Percentiles rank a stretch among this genome's conserved stretches.
These are phyloP conservation scores for Neonectria coccinea DNA, from an alignment of 2,329 filamentous ascomycete species.

Conservation along the genomic window DNA sequence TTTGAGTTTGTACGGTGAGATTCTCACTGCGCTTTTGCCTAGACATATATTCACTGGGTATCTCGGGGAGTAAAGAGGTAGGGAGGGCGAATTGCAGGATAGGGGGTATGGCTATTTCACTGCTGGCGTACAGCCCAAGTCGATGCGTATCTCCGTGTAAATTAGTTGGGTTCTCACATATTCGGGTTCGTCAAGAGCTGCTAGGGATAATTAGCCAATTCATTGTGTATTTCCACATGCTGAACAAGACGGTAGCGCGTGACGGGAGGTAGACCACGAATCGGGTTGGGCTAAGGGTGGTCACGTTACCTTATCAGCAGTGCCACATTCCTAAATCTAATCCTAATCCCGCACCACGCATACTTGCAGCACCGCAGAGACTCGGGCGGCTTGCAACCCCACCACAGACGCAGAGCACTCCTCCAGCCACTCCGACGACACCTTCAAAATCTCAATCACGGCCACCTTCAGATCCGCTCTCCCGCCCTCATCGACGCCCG, in stretches of 20 bases:
- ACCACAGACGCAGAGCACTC: constrained; percentile 25
- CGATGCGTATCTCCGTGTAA: constrained; percentile 3
- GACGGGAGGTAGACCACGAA: constrained; percentile 24
- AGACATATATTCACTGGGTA: constrained; percentile 23
- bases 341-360: constrained; percentile 9
- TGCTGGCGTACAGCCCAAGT: constrained; percentile 5
- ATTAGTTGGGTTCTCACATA: constrained; percentile 10
- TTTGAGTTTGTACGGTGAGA: constrained; percentile 21
- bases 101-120: constrained; percentile 9
- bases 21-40: constrained; percentile 29
- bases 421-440: constrained; percentile 9
- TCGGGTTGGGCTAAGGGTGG: constrained; percentile 20
- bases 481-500: constrained; percentile 6
- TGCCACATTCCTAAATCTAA: constrained; percentile 22
- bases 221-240: neutral
- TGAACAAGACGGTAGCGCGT: constrained; percentile 20
- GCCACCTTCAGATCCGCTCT: constrained; percentile 11
- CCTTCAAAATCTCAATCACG: constrained; percentile 3
- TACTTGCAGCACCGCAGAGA: constrained; percentile 11
- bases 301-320: constrained; percentile 42
- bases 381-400: constrained; percentile 31
- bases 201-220: neutral
- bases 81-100: constrained; percentile 3
- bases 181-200: neutral
- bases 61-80: constrained; percentile 20